Conservation (phyloP, 257 asterid species). For the Penstemon barbatus region DNA sequence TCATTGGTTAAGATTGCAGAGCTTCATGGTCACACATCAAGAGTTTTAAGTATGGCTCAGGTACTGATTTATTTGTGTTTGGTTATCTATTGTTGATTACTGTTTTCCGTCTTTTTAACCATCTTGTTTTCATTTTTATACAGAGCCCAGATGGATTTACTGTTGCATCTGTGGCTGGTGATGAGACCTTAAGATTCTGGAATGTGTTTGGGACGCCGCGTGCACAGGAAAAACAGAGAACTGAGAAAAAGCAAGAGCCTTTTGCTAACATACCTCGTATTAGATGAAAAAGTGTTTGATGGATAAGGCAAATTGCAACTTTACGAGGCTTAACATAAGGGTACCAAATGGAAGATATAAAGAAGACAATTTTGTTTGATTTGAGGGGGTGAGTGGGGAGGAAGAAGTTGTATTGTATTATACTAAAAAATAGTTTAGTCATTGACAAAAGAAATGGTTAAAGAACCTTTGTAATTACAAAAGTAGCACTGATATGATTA, state of each 20-base stretch:
- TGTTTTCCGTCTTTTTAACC: neutral
- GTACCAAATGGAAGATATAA: too few relatives aligned
- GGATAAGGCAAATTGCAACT: too few relatives aligned
- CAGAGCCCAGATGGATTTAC: constrained; percentile 55
- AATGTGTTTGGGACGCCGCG: constrained; percentile 38
- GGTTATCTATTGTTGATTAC: neutral
- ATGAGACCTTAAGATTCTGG: constrained; percentile 47
- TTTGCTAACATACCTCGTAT: constrained; percentile 39
- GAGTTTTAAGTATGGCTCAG: constrained; percentile 43
- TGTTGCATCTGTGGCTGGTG: constrained; percentile 42
- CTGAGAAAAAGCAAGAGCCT: constrained; percentile 33
- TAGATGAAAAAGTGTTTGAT: constrained; percentile 23
- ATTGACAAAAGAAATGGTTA: too few relatives aligned
- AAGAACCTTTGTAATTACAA: too few relatives aligned
- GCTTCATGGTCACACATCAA: constrained; percentile 45
- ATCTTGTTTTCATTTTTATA: neutral
- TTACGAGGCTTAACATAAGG: too few relatives aligned
- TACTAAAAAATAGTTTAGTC: too few relatives aligned
- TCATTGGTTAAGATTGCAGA: constrained; percentile 53
- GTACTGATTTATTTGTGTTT: constrained; percentile 4
- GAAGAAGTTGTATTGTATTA: too few relatives aligned
- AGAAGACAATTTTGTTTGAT: too few relatives aligned
- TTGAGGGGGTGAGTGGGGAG: too few relatives aligned
- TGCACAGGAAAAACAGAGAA: constrained; percentile 8
- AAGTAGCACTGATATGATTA: too few relatives aligned